Base-by-base conservation (phyloP, 345 rosid species). In the Gynandropsis gynandra region DNA sequence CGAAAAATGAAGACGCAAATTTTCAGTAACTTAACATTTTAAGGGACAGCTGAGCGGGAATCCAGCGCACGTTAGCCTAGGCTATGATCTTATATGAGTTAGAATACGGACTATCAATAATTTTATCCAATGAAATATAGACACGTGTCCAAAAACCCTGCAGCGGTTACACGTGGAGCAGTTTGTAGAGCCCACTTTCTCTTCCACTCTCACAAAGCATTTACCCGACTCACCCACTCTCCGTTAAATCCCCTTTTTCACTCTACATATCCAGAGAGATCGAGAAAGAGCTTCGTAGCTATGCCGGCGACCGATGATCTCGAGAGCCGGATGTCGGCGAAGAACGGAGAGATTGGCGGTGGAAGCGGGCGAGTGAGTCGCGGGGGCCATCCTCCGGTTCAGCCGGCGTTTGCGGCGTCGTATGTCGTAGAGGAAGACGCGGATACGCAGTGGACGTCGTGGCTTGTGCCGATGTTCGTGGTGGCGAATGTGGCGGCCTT, bases 391-490 rank as follows among this genome's bases (percentile, higher is more conserved):
- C 70, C 70, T 16, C 54, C 61, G 41, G 12, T 10, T n/a, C n/a
- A n/a, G n/a, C n/a, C n/a, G 8, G 56, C 62, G 10, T 24, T 32
- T 14, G 14, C 67, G 2, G 47, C 79, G 3, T 59, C 83, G 21
- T 70, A 77, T 4, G 16, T 74, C 9, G 59, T 59, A 58, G 56
- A 63, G 6, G 93, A 76, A 8, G 76, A 75, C 2, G 54, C 42
- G 4, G 84, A 73, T 21, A 35, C 69, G 18, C 77, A 66, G 54
- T 82, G 95, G 96, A 84, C 95, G 7, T 84, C 93, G 13, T 87
- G 95, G 96, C 67, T 90, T 46, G 80, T 87, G 32, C 98, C 98
- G 7, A 58, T 82, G 82, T 58, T 87, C 54, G 80, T 82, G 16
- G 78, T 74, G 16, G 85, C 87, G 2, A 84, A 82, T 53, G 56